Base-by-base conservation (phyloP, 1,284 basidiomycete genomes). In the Pterula multifida region DNA sequence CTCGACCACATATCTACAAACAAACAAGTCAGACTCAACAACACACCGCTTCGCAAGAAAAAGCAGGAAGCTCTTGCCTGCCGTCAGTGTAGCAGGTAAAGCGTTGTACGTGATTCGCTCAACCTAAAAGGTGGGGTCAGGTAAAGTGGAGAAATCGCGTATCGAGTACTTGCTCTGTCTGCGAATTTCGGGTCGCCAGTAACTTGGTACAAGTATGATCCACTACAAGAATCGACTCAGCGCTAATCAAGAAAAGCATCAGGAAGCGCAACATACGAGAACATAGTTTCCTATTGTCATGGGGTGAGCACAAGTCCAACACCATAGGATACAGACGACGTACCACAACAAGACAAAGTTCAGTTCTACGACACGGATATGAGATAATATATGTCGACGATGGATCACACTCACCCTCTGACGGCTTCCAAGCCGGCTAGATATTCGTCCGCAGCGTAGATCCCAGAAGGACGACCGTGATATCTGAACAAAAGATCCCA, bases 401-500 rank as follows among this genome's bases (percentile, higher is more conserved):
- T 26, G 26, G 17, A 36, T 35, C 32, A 56, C 66, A 48, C n/a
- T n/a, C 55, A 77, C 76, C 76, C 76, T 61, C 77, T 60, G 26
- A 66, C 63, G 19, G 76, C 76, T 54, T 73, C 73, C 3, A 74
- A 60, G 15, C 76, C 75, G 19, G 78, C 76, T 2, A 79, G 65
- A 53, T 78, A 78, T 55, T 79, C 76, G 50, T 79, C 77, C 3
- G 78, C 76, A 26, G 72, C 74, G 54, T 69, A 78, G 12, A 77
- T 78, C 1, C 76, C 76, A 2, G 76, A 78, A 0, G 77, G 76
- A 1, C 76, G 68, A 9, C 78, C 77, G 53, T 80, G 77, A 56
- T 79, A 81, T 57, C 77, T 58, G 67, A 78, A 79, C 15, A 79
- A 58, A 50, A 77, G 55, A 55, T 79, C 76, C 75, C 76, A 79